Evolutionary conservation across 495 filamentous ascomycete genomes (phyloP), one percentile per base, ranked within the genome.

Genomic region (Melanomma pulvis-pyrius): DNA sequence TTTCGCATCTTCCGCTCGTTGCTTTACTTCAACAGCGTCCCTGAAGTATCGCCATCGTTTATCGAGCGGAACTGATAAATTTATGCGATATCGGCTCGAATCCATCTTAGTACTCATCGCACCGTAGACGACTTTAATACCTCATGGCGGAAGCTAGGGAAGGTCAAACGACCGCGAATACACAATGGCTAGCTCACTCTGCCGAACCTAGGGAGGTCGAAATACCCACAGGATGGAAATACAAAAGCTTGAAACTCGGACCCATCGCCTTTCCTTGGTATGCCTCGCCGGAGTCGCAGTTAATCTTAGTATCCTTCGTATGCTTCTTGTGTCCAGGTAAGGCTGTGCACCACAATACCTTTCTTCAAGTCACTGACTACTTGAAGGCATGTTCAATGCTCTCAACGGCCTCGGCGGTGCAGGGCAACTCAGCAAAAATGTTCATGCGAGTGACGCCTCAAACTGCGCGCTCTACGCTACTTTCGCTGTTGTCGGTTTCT

Each of bases 261-360:
- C 74, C 74, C n/a, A 80, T 73, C 69, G 82, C 82, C 62, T 46
- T 87, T 1, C 82, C 84, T 11, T 92, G 85, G 82, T 92, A 87
- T 78, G 89, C 90, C 36, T 91, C 88, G 19, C 90, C 90, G 2
- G 83, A 87, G 71, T 76, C 84, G 44, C 90, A 93, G 75, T 79
- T 93, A 46, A 66, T 89, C 34, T 79, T 93, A 79, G 88, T 92
- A 44, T 84, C 90, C 25, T 84, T 92, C 67, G 90, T 93, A 53
- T 96, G 91, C 76, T 96, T 96, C 81, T 78, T 96, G 55, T 93
- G 91, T 72, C 91, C 91, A 50, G 62, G 62, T 65, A 65, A 58
- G 62, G 61, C 50, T 22, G 49, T 49, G 46, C 26, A 59, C 58
- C 21, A 30, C 24, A 19, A 32, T 44, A 25, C 24, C n/a, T 12